Evolutionary conservation across 495 filamentous ascomycete genomes (phyloP).

Genomic region (Thozetella sp.): DNA sequence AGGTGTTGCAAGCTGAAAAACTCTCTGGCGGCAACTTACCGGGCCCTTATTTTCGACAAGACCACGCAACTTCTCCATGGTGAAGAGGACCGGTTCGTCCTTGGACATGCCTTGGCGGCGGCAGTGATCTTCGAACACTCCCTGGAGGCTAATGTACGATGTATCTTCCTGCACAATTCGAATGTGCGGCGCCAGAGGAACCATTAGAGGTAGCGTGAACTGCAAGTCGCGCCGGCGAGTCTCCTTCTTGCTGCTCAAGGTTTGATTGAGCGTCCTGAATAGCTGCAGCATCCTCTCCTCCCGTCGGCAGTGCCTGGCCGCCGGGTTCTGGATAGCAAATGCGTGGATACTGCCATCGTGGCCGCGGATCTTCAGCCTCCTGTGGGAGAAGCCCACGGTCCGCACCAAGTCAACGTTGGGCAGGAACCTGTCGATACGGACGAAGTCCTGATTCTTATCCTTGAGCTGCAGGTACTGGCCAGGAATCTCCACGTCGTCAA

Average conservation of each 20-base stretch:
- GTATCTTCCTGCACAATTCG: slow-evolving; percentile 93
- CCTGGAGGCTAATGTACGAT: slow-evolving; percentile 92
- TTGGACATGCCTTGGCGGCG: slow-evolving; percentile 82
- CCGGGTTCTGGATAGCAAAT: slow-evolving; percentile 95
- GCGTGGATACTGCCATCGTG: slow-evolving; percentile 94
- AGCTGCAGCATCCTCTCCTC: slow-evolving; percentile 95
- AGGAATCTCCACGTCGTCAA: slow-evolving; percentile 97
- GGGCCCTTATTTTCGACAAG: slow-evolving; percentile 67
- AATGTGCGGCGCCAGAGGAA: slow-evolving; percentile 90
- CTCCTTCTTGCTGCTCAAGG: slow-evolving; percentile 88
- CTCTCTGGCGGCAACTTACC: slow-evolving; percentile 41
- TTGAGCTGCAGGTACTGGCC: slow-evolving; percentile 96
- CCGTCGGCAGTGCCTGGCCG: slow-evolving; percentile 84
- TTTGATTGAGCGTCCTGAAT: slow-evolving; percentile 97
- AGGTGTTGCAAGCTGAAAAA: background rate
- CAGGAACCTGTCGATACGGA: slow-evolving; percentile 94
- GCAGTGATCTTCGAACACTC: slow-evolving; percentile 94
- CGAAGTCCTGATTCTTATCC: slow-evolving; percentile 98
- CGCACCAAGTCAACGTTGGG: slow-evolving; percentile 92
- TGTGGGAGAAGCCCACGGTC: slow-evolving; percentile 83
- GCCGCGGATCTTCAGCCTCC: slow-evolving; percentile 93
- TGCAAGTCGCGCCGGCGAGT: slow-evolving; percentile 89
- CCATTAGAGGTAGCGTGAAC: slow-evolving; percentile 93
- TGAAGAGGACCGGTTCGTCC: slow-evolving; percentile 93
- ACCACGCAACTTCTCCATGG: slow-evolving; percentile 86